Evolutionary conservation across 305 asterid species (phyloP).

Genomic region (Fraxinus baroniana): DNA sequence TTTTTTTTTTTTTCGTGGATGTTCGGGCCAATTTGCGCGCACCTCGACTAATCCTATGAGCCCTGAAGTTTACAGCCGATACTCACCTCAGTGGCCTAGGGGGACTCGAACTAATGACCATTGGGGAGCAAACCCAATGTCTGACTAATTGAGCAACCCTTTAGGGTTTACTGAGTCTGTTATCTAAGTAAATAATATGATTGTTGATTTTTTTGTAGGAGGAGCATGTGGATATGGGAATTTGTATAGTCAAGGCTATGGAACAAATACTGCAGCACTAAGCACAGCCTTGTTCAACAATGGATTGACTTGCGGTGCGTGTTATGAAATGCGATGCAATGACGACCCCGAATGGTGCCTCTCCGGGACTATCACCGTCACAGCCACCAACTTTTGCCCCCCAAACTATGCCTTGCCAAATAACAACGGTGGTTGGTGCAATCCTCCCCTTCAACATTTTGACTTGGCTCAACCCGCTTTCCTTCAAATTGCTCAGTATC

Average conservation of each 20-base stretch:
- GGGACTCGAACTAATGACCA: too few species aligned
- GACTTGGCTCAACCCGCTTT: slow-evolving; percentile 36
- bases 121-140: too few species aligned
- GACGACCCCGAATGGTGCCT: slow-evolving; percentile 31
- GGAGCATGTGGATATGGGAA: slow-evolving; percentile 28
- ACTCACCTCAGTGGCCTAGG: too few species aligned
- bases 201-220: slow-evolving; percentile 6
- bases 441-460: slow-evolving; percentile 38
- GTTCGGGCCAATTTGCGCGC: too few species aligned
- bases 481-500: slow-evolving; percentile 31
- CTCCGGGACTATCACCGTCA: slow-evolving; percentile 30
- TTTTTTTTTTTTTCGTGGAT: too few species aligned
- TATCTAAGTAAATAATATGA: neutral
- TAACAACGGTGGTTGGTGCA: slow-evolving; percentile 43
- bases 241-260: slow-evolving; percentile 39
- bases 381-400: slow-evolving; percentile 41
- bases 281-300: slow-evolving; percentile 33
- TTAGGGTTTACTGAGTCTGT: neutral
- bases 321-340: slow-evolving; percentile 28
- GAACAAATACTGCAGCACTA: slow-evolving; percentile 40
- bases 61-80: too few species aligned
- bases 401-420: slow-evolving; percentile 34
- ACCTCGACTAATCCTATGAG: too few species aligned
- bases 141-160: too few species aligned
- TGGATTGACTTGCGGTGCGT: slow-evolving; percentile 34